A percentile compares a stretch with the other conserved stretches of the same genome.
Evolutionary conservation across 345 rosid genomes (phyloP).

Genomic region (Chamaenerion angustifolium): DNA sequence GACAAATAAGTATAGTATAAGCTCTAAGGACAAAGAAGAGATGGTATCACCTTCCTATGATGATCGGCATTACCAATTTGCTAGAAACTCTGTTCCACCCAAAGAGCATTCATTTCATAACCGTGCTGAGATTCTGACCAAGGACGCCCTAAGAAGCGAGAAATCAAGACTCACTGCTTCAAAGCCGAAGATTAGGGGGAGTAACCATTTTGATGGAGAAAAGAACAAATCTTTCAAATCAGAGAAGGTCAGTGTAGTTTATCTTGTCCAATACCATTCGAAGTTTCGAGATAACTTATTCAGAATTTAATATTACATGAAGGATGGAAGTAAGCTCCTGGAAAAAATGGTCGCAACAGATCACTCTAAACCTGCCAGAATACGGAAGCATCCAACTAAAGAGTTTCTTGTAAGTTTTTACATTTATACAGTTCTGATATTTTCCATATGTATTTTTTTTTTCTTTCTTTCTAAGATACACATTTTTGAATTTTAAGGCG

Average conservation of each 20-base stretch:
- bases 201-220: background rate
- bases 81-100: background rate
- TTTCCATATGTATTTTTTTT: background rate
- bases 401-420: conserved; percentile 2
- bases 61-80: background rate
- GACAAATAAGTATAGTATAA: background rate
- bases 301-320: background rate
- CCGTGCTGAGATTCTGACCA: background rate
- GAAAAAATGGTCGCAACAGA: background rate
- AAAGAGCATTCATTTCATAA: background rate
- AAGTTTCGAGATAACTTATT: background rate
- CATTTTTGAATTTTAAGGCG: background rate
- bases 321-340: background rate
- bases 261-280: background rate
- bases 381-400: conserved; percentile 1
- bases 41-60: conserved; percentile 2
- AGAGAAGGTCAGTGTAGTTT: background rate
- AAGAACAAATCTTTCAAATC: background rate
- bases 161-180: background rate
- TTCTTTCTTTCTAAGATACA: background rate
- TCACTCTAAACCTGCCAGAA: background rate
- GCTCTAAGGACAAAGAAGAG: background rate
- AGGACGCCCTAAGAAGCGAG: background rate
- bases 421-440: background rate
- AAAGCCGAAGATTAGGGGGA: no score